Conservation (phyloP, 805 yeast genomes). For the Lachancea dasiensis region DNA sequence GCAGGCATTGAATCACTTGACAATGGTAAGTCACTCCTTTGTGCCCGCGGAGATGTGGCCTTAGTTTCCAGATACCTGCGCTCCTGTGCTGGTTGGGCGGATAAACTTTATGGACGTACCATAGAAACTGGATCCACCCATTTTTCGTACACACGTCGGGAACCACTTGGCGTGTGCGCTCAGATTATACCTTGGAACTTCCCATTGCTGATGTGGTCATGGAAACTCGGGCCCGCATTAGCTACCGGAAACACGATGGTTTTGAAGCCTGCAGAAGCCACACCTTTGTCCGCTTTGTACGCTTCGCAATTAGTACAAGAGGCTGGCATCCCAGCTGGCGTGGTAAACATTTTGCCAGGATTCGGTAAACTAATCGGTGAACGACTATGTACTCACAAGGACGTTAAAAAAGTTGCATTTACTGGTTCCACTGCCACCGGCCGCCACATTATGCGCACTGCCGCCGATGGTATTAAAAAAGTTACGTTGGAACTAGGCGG, state of each 20-base stretch:
- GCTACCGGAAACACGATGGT: constrained; percentile 88
- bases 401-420: constrained; percentile 73
- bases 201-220: constrained; percentile 88
- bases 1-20: constrained; percentile 84
- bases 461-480: constrained; percentile 71
- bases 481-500: constrained; percentile 85
- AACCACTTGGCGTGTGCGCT: constrained; percentile 90
- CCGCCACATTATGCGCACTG: constrained; percentile 62
- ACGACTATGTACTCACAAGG: constrained; percentile 60
- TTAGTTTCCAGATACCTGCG: constrained; percentile 66
- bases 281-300: constrained; percentile 82
- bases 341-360: constrained; percentile 81
- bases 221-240: constrained; percentile 92
- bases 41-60: constrained; percentile 72
- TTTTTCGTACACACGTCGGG: constrained; percentile 62
- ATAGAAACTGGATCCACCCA: constrained; percentile 59
- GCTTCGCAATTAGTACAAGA: constrained; percentile 62
- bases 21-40: constrained; percentile 77
- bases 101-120: constrained; percentile 54
- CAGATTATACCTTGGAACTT: constrained; percentile 97
- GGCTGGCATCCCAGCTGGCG: constrained; percentile 92
- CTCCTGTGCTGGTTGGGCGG: constrained; percentile 81
- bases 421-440: constrained; percentile 87
- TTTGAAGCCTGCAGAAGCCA: constrained; percentile 85
- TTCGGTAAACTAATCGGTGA: constrained; percentile 73